Base-by-base conservation (phyloP, 208 protist species). In the Naegleria fowleri region DNA sequence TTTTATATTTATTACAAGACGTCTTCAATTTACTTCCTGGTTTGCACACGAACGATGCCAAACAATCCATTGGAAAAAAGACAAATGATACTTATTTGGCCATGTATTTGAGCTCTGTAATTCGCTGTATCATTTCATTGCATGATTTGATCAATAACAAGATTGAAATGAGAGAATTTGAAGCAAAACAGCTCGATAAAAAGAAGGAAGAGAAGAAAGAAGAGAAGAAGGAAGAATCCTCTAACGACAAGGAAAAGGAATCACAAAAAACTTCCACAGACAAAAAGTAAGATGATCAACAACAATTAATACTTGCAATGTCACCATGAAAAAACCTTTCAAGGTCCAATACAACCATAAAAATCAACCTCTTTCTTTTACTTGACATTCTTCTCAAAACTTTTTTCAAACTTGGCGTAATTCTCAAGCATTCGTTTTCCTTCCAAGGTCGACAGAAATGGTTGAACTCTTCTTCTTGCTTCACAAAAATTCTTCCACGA, bases 111-210 rank as follows among this genome's bases (percentile, higher is more conserved):
- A 91, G 95, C 3, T 95, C 96, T 15, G 58, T 98, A 48, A 96
- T 98, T 90, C 94, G 97, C 33, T 95, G 95, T 36, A 93, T 98
- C 76, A 93, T 98, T 43, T 96, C 97, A 2, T 93, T 98, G 13
- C 97, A 98, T 93, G 94, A 98, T 83, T 94, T 98, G 9, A 97
- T 98, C 89, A 95, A 97, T 93, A 98, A 98, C 92, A 98, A 98
- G 92, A 83, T 97, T 33, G 83, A 90, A 41, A 25, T 92, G 19
- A 93, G 85, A 85, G 59, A 85, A 83, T 11, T 9, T 6, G 90
- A 91, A 55, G 76, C 76, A 38, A 86, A 86, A 48, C 83, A 39
- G 29, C 6, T 39, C 15, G 33, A 90, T 5, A 38, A 84, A n/a
- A 29, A 92, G 33, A 29, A 92, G 9, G 91, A 92, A 88, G 41